Evolutionary conservation across 345 rosid species (phyloP), one percentile per base, ranked within the genome.

Genomic region (Aquilaria sinensis): DNA sequence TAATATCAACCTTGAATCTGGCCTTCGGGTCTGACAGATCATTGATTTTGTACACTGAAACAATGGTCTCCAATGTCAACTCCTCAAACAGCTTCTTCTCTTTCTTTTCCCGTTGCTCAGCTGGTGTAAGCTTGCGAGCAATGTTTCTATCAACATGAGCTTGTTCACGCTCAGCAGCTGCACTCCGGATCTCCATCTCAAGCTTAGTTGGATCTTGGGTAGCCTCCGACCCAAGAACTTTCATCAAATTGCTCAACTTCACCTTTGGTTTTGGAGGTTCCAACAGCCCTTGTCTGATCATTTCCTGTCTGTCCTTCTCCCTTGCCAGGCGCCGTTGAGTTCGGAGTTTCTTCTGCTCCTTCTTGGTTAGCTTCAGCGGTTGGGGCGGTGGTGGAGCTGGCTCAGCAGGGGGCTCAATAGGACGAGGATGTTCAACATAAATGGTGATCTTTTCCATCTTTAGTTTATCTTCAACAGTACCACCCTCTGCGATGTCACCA

Each of bases 171-270:
- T 90, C 99, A 4, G 95, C 97, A 54, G 96, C 99, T 34, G 96
- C 96, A 63, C 81, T 89, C 10, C 89, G 89, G 63, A 94, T 81
- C 79, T 94, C 96, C 81, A 72, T 90, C 73, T 94, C 99, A 31
- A 94, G 99, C 75, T 78, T 83, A 37, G 97, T 94, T 29, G 99
- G 97, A 67, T 94, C 99, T 72, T 90, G 96, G n/a, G 97, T 88
- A 23, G 99, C 99, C 79, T 94, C 97, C 31, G 89, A 68, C n/a
- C 96, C 97, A 59, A 94, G 86, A 72, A 94, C 99, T 71, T 79
- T 94, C 99, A 94, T 94, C 50, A 94, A 71, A 65, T 94, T 94
- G 80, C 96, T 94, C 96, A 91, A 80, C 63, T 90, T 94, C 32
- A 94, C 96, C 75, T 90, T 94, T 15, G 93, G 76, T 62, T 90